These are phyloP conservation scores for Globisporangium radiosum DNA, from an alignment of 352 stramenopile species.

Conservation along the genomic window DNA sequence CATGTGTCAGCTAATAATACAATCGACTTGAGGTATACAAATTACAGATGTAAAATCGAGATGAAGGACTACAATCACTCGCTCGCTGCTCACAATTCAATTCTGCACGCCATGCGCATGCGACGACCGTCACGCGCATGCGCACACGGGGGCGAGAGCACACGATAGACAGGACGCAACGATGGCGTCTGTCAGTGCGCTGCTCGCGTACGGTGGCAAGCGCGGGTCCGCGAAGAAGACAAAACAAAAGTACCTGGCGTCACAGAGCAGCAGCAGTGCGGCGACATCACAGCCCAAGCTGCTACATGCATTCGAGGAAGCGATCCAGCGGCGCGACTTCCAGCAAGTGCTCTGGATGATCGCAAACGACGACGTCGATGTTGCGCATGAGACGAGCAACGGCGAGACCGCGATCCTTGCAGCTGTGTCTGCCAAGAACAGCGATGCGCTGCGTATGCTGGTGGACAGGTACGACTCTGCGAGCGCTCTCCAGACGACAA, in stretches of 20 bases:
- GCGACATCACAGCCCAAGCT: background rate
- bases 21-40: too few species aligned
- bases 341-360: conserved; percentile 63
- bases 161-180: too few species aligned
- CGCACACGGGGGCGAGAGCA: too few species aligned
- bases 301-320: conserved; percentile 31
- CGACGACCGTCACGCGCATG: too few species aligned
- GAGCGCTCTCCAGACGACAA: background rate
- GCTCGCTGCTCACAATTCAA: too few species aligned
- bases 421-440: conserved; percentile 40
- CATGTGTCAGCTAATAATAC: too few species aligned
- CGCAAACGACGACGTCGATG: conserved; percentile 38
- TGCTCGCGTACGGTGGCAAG: conserved; percentile 10
- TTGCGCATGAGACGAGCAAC: conserved; percentile 40
- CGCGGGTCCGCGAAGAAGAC: background rate
- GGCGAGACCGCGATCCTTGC: conserved; percentile 59
- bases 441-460: conserved; percentile 30
- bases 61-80: too few species aligned
- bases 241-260: conserved; percentile 3
- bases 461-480: conserved; percentile 29
- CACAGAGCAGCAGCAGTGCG: background rate
- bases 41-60: too few species aligned
- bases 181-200: conserved; percentile 5
- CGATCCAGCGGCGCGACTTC: conserved; percentile 56
- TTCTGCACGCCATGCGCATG: too few species aligned